Evolutionary conservation across 1,284 basidiomycete genomes (phyloP).

Genomic region (Puccinia coronata): DNA sequence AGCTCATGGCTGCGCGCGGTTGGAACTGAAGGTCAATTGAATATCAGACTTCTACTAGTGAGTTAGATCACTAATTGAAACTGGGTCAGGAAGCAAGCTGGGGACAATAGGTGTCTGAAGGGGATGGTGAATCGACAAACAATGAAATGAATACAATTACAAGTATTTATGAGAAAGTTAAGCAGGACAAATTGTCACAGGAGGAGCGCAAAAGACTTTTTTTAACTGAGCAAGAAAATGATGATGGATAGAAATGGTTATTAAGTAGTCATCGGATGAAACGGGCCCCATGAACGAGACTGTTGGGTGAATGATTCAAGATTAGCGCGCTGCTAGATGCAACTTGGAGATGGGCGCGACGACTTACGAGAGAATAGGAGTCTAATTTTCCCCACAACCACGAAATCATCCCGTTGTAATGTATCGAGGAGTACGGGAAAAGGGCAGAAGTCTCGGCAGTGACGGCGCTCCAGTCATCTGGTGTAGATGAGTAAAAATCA

Average conservation of each 20-base stretch:
- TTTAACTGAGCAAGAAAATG: not conserved
- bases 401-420: constrained; percentile 28
- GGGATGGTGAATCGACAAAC: too few relatives aligned
- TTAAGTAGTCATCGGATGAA: constrained; percentile 31
- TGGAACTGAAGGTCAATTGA: too few relatives aligned
- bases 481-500: not conserved
- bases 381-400: constrained; percentile 14
- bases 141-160: too few relatives aligned
- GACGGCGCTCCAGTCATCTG: constrained; percentile 36
- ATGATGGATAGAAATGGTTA: not conserved
- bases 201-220: not conserved
- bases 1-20: too few relatives aligned
- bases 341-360: not conserved
- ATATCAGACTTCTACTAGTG: too few relatives aligned
- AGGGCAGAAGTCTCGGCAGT: constrained; percentile 36
- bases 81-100: too few relatives aligned
- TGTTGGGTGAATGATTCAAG: not conserved
- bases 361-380: constrained; percentile 26
- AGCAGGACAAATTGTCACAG: too few relatives aligned
- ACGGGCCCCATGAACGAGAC: constrained; percentile 38
- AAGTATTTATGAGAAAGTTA: too few relatives aligned
- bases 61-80: too few relatives aligned
- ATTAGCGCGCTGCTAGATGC: not conserved
- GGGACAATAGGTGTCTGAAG: too few relatives aligned
- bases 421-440: constrained; percentile 37